Conservation (phyloP, 129 eudicot species). For the Flaveria sonorensis region DNA sequence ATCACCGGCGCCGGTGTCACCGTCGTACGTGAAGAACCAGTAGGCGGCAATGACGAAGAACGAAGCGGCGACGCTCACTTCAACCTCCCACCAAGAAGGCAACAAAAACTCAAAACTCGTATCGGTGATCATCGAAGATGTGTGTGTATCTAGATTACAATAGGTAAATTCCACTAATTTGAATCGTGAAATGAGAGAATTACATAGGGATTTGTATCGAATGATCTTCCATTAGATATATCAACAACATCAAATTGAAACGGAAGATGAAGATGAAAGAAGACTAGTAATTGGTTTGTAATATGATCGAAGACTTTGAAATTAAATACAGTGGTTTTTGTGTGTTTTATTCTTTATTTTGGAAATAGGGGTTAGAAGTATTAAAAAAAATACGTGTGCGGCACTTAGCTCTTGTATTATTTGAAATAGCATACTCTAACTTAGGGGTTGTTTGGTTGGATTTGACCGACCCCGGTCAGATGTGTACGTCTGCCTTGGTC, state of each 20-base stretch:
- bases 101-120: conserved; percentile 37
- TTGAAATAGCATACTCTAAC: too few relatives aligned
- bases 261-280: conserved; percentile 6
- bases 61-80: conserved; percentile 62
- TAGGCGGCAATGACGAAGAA: conserved; percentile 51
- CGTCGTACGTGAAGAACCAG: conserved; percentile 57
- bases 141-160: conserved; percentile 10
- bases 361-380: conserved; percentile 9
- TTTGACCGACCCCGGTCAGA: too few relatives aligned
- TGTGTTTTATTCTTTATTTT: conserved; percentile 25
- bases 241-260: conserved; percentile 20
- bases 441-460: too few relatives aligned
- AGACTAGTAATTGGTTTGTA: background rate
- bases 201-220: conserved; percentile 4
- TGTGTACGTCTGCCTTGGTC: too few relatives aligned
- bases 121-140: conserved; percentile 37
- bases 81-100: conserved; percentile 84
- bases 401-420: too few relatives aligned
- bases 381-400: too few relatives aligned
- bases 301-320: background rate
- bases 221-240: conserved; percentile 11
- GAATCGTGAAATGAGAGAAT: background rate
- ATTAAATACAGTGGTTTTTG: background rate
- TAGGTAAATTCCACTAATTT: background rate
- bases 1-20: conserved; percentile 27